Conservation (phyloP, 2,329 filamentous ascomycete genomes). For the Stemphylium vesicarium region DNA sequence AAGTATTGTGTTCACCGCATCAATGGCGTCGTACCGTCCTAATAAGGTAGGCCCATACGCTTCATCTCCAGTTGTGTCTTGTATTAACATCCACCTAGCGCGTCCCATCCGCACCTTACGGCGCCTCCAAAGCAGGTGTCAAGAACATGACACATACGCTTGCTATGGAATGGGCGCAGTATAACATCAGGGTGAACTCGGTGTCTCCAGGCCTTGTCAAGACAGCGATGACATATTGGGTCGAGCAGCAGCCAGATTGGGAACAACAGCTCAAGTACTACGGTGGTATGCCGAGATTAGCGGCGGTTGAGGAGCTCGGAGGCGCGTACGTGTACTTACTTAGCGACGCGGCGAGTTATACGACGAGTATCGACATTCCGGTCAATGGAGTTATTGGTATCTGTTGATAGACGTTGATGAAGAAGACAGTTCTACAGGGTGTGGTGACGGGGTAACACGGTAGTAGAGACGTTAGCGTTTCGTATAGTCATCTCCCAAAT, state of each 20-base stretch:
- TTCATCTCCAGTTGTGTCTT: not conserved
- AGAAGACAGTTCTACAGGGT: no score
- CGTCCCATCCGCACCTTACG: slow-evolving; percentile 51
- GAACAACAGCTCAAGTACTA: slow-evolving; percentile 64
- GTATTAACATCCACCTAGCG: slow-evolving; percentile 20
- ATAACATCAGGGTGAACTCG: slow-evolving; percentile 48
- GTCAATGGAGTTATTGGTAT: slow-evolving; percentile 47
- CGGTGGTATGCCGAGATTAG: slow-evolving; percentile 62
- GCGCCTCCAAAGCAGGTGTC: slow-evolving; percentile 54
- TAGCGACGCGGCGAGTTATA: slow-evolving; percentile 60
- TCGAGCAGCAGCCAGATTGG: slow-evolving; percentile 62
- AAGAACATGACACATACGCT: slow-evolving; percentile 54
- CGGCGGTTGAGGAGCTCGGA: slow-evolving; percentile 60
- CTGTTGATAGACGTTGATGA: slow-evolving; percentile 17
- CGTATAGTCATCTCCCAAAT: no score
- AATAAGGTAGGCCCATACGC: slow-evolving; percentile 44
- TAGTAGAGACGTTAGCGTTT: no score
- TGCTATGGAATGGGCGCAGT: slow-evolving; percentile 50
- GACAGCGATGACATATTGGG: slow-evolving; percentile 53
- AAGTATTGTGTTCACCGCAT: slow-evolving; percentile 55
- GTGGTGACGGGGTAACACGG: no score
- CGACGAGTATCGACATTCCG: slow-evolving; percentile 59
- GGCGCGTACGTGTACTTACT: slow-evolving; percentile 64
- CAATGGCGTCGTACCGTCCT: slow-evolving; percentile 56
- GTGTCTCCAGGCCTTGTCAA: slow-evolving; percentile 48